A percentile compares a stretch with the other conserved stretches of the same genome.
Evolutionary conservation across 495 filamentous ascomycete species (phyloP).

Genomic region (Lindgomyces ingoldianus): DNA sequence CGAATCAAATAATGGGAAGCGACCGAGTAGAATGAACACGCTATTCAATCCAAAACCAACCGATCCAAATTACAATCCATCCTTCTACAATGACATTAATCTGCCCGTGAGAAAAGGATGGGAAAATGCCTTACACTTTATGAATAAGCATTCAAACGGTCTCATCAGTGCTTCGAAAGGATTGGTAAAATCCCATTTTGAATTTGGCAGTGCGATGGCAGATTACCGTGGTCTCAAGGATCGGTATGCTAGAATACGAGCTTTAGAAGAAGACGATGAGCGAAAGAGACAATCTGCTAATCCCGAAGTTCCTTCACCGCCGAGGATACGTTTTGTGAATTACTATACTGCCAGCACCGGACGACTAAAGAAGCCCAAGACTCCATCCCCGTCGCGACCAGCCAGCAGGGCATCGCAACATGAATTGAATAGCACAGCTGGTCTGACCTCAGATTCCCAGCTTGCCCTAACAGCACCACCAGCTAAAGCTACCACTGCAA

Average conservation of each 20-base stretch:
- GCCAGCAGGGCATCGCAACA: conserved; percentile 1
- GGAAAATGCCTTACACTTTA: conserved; percentile 70
- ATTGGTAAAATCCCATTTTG: conserved; percentile 75
- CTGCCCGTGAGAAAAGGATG: conserved; percentile 65
- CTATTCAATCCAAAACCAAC: conserved; percentile 36
- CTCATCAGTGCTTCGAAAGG: conserved; percentile 67
- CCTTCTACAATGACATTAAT: conserved; percentile 70
- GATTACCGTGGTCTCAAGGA: conserved; percentile 69
- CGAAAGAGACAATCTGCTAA: conserved; percentile 34
- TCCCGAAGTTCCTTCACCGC: conserved; percentile 9
- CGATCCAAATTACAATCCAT: conserved; percentile 71
- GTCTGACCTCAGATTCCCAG: not conserved
- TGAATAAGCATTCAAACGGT: conserved; percentile 73
- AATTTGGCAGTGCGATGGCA: conserved; percentile 78
- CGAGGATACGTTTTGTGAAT: conserved; percentile 75
- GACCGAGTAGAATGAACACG: conserved; percentile 28
- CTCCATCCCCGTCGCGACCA: conserved; percentile 15
- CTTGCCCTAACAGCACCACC: not conserved
- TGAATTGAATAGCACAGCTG: not conserved
- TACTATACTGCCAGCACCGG: conserved; percentile 89
- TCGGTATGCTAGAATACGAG: conserved; percentile 66
- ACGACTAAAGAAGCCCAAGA: conserved; percentile 52
- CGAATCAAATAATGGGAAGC: conserved; percentile 26
- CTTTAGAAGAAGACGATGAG: conserved; percentile 67
- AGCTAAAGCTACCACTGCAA: conserved; percentile 19